phyloP scores from a whole-genome alignment of 78 protist genomes.

The Cavenderia fasciculata region DNA sequence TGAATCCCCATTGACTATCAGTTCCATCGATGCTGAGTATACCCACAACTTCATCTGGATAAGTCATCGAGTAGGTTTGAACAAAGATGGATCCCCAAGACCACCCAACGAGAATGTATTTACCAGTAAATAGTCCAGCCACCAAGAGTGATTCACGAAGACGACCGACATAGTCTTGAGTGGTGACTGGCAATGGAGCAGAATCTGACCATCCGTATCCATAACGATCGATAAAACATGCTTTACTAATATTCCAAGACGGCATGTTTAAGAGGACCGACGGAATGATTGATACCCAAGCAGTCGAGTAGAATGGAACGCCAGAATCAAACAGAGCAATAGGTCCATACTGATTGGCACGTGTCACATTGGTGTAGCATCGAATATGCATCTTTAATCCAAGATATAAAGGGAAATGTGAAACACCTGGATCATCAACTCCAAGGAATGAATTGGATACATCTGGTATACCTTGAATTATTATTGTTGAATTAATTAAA shows the following conservation, averaged over 20 bases:
- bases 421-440: slow-evolving; percentile 5
- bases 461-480: no score
- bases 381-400: slow-evolving; percentile 37
- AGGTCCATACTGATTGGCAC: neutral
- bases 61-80: slow-evolving; percentile 18
- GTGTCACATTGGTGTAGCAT: slow-evolving; percentile 1
- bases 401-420: slow-evolving; percentile 17
- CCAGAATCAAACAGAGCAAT: slow-evolving; percentile 27
- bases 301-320: slow-evolving; percentile 4
- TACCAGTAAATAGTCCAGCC: neutral
- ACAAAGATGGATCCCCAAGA: neutral
- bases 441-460: no score
- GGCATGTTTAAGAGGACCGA: no score
- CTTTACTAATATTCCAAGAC: no score
- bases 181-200: no score
- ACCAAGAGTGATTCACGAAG: slow-evolving; percentile 2
- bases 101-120: slow-evolving; percentile 23
- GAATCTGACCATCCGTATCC: slow-evolving; percentile 52
- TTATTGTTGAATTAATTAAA: no score
- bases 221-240: slow-evolving; percentile 44
- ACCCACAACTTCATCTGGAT: slow-evolving; percentile 25
- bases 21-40: slow-evolving; percentile 25
- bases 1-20: neutral
- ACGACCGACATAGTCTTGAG: neutral
- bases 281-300: no score